phyloP scores from a whole-genome alignment of 768 basidiomycete species.

The Hericium erinaceus region DNA sequence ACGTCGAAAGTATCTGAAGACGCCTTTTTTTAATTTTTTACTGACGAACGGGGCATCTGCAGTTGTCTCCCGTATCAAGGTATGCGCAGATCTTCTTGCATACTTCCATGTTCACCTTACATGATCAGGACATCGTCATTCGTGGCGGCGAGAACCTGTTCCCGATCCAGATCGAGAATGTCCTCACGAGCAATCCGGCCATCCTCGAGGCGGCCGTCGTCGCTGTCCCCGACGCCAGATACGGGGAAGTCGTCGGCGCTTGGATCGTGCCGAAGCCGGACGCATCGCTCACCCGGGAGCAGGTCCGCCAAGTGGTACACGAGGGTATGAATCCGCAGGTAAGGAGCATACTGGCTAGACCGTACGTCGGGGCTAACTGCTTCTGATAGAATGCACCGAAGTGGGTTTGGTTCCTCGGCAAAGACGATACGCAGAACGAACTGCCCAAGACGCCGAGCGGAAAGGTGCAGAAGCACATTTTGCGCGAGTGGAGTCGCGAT shows the following conservation, averaged over 20 bases:
- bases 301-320: slow-evolving; percentile 45
- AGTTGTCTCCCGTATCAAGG: slow-evolving; percentile 80
- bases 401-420: slow-evolving; percentile 80
- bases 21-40: not conserved
- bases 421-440: slow-evolving; percentile 61
- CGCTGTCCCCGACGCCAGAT: slow-evolving; percentile 56
- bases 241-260: slow-evolving; percentile 74
- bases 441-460: slow-evolving; percentile 83
- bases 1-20: slow-evolving; percentile 16
- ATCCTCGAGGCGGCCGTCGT: slow-evolving; percentile 70
- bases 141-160: slow-evolving; percentile 88
- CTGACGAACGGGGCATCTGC: not conserved
- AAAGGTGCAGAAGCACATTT: slow-evolving; percentile 76
- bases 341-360: slow-evolving; percentile 5
- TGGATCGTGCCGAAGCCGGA: slow-evolving; percentile 48
- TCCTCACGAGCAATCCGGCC: slow-evolving; percentile 40
- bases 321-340: slow-evolving; percentile 76
- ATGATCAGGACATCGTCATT: slow-evolving; percentile 68
- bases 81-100: slow-evolving; percentile 15
- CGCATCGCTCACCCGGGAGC: slow-evolving; percentile 32
- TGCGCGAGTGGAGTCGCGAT: slow-evolving; percentile 59
- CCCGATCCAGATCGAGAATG: slow-evolving; percentile 80
- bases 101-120: not conserved
- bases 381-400: slow-evolving; percentile 55
- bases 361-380: not conserved